A percentile compares a stretch with the other conserved stretches of the same genome.
Evolutionary conservation across 345 rosid species (phyloP).

Genomic region (Durio zibethinus): DNA sequence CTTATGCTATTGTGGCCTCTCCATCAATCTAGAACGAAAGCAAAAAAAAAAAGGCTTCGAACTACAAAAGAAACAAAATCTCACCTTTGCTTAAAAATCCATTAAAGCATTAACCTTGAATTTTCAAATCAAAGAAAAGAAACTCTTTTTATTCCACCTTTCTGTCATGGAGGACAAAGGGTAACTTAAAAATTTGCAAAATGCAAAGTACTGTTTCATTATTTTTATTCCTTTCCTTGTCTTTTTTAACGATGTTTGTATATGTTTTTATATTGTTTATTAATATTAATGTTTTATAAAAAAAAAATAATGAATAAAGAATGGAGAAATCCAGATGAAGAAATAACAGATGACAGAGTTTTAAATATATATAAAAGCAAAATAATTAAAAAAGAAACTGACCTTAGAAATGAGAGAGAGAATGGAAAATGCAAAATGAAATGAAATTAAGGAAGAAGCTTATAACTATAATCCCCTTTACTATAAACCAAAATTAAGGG

Average conservation of each 20-base stretch:
- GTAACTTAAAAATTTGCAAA: constrained; percentile 14
- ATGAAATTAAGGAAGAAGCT: constrained; percentile 30
- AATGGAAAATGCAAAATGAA: constrained; percentile 33
- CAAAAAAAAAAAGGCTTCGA: too few species aligned
- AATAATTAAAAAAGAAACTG: constrained; percentile 22
- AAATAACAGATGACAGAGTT: constrained; percentile 28
- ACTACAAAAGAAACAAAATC: constrained; percentile 12
- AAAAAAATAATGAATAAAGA: not conserved
- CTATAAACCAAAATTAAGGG: not conserved
- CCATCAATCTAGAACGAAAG: too few species aligned
- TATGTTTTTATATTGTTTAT: not conserved
- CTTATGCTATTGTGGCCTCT: too few species aligned
- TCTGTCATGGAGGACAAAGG: constrained; percentile 28
- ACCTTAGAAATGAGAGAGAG: constrained; percentile 36
- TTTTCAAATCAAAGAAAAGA: constrained; percentile 34
- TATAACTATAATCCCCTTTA: constrained; percentile 10
- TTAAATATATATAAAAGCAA: not conserved
- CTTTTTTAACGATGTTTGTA: not conserved
- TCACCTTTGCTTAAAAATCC: constrained; percentile 39
- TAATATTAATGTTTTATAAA: not conserved
- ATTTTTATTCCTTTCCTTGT: not conserved
- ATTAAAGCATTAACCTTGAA: constrained; percentile 32
- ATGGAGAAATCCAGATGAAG: constrained; percentile 37
- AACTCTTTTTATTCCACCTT: constrained; percentile 24
- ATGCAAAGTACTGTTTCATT: constrained; percentile 2